phyloP scores from a whole-genome alignment of 73 alveolate genomes.

The Paramecium tetraurelia region DNA sequence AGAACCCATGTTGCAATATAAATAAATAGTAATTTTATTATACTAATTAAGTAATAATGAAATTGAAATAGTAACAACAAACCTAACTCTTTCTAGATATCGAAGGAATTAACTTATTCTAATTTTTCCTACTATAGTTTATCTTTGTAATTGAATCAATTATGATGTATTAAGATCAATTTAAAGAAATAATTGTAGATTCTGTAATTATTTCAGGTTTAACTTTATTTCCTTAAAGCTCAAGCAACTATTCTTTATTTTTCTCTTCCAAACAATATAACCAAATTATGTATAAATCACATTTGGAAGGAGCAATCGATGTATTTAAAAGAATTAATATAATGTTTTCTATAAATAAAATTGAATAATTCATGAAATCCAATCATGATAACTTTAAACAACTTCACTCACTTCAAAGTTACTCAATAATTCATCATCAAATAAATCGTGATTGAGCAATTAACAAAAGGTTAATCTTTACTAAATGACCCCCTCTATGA shows the following conservation, averaged over 20 bases:
- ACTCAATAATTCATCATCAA: constrained; percentile 13
- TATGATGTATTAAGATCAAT: no score
- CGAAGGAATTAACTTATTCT: neutral
- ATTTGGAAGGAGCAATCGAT: no score
- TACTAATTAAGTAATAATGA: neutral
- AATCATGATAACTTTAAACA: neutral
- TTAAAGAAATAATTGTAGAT: no score
- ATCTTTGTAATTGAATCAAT: no score
- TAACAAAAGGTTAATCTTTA: neutral
- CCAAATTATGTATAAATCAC: neutral
- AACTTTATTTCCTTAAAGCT: no score
- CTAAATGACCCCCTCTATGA: neutral
- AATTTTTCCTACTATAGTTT: neutral
- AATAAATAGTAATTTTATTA: neutral
- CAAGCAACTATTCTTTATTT: no score
- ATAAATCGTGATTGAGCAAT: constrained; percentile 27
- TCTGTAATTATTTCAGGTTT: no score
- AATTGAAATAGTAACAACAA: neutral
- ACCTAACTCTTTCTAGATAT: neutral
- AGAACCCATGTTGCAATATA: neutral
- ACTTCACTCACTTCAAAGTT: constrained; percentile 8
- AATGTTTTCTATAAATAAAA: no score
- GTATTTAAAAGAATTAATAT: no score
- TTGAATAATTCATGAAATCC: neutral
- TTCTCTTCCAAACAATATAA: neutral